A percentile compares a stretch with the other conserved stretches of the same genome.
These are phyloP conservation scores for Psilocybe cyanescens DNA, from an alignment of 768 basidiomycete species.

Conservation along the genomic window DNA sequence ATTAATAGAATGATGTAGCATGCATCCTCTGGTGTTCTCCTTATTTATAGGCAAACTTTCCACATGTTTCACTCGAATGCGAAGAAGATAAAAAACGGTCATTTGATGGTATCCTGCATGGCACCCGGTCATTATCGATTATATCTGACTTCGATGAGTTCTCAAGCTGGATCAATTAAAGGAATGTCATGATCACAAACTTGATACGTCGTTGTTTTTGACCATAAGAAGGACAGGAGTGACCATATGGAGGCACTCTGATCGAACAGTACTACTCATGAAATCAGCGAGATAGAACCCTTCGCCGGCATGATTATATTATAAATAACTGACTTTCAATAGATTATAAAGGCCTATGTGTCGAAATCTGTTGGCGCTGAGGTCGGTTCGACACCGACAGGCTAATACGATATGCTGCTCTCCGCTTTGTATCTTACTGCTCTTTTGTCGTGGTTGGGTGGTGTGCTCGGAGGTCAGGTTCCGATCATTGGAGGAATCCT, in stretches of 20 bases:
- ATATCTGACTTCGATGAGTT: too few relatives aligned
- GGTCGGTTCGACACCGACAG: not conserved
- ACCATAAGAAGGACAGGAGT: not conserved
- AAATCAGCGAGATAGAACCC: conserved; percentile 9
- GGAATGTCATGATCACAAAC: too few relatives aligned
- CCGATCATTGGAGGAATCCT: conserved; percentile 53
- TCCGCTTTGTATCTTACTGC: conserved; percentile 8
- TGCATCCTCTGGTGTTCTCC: not conserved
- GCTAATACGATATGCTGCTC: not conserved
- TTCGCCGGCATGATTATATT: not conserved
- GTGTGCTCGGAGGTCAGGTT: conserved; percentile 40
- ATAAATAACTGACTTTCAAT: too few relatives aligned
- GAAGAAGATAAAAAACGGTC: not conserved
- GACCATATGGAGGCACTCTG: not conserved
- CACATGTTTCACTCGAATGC: not conserved
- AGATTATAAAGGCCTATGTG: too few relatives aligned
- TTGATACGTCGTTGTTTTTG: not conserved
- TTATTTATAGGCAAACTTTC: not conserved
- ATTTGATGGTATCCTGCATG: too few relatives aligned
- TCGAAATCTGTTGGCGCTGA: too few relatives aligned
- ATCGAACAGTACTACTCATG: not conserved
- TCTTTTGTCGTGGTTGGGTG: conserved; percentile 8
- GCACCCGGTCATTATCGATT: too few relatives aligned
- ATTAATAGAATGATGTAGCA: not conserved
- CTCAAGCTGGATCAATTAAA: too few relatives aligned